Evolutionary conservation across 2,329 filamentous ascomycete species (phyloP), one percentile per base, ranked within the genome.

Genomic region (Fusarium sp.): DNA sequence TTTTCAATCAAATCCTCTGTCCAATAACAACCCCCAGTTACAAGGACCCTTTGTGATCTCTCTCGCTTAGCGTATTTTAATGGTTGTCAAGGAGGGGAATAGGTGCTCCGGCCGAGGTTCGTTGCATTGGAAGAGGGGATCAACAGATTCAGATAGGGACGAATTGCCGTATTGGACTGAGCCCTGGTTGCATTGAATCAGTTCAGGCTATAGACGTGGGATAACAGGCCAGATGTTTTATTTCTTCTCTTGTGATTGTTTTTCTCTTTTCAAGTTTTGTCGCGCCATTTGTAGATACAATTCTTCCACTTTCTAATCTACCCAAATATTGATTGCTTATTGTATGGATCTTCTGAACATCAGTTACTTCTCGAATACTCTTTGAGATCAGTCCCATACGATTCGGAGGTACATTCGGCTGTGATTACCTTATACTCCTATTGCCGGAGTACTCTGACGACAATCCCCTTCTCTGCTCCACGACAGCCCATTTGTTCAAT

Each of bases 111-210:
- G 53, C 65, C 64, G 58, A 64, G 65, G 65, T 21, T 50, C 34
- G 46, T 67, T 67, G 46, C 51, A 66, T 62, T 28, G 41, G 42
- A 42, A 41, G 56, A 62, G 48, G 62, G 55, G 54, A 62, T 67
- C 21, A 48, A 48, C 42, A 44, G 52, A 64, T 39, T 21, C 25
- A 46, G 59, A 53, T 49, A 37, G 21, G 41, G 51, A 61, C 41
- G 18, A 43, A 50, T 25, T 37, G 30, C 37, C 30, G 28, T 31
- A 43, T 34, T 28, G 44, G 56, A 37, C 14, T 14, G 28, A 48
- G 23, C 21, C 49, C 51, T 39, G 30, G 60, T 23, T 48, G 10
- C 57, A 34, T 61, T 61, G 55, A 30, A 52, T 18, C 31, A 52
- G 34, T 60, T 61, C 43, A 60, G 54, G n/a, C 58, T 62, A 44